Percentiles rank a stretch among this genome's conserved stretches.
Evolutionary conservation across 2,329 filamentous ascomycete species (phyloP).

Genomic region (Fusarium gaditjirri): DNA sequence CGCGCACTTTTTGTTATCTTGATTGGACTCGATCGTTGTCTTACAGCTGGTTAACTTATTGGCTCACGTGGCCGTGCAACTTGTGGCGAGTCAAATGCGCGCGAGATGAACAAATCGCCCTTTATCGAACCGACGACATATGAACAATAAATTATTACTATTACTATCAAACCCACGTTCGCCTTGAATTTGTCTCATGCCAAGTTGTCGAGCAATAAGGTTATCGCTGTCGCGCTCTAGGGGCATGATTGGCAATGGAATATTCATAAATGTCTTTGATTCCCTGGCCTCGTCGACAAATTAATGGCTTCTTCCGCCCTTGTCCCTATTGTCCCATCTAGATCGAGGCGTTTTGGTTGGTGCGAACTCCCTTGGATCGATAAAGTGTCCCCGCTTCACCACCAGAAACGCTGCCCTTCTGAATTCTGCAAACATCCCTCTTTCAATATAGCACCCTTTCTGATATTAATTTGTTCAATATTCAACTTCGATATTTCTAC

Average conservation of each 20-base stretch:
- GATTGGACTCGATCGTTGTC: not conserved
- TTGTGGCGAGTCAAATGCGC: constrained; percentile 1
- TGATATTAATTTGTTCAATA: not conserved
- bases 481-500: constrained; percentile 33
- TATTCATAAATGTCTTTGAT: constrained; percentile 17
- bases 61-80: not conserved
- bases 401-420: constrained; percentile 18
- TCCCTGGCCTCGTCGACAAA: constrained; percentile 6
- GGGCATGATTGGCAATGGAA: constrained; percentile 2
- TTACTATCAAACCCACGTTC: not conserved
- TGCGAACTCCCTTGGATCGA: constrained; percentile 25
- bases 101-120: constrained; percentile 11
- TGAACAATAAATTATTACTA: constrained; percentile 1
- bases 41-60: constrained; percentile 3
- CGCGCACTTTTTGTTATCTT: constrained; percentile 20
- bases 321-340: constrained; percentile 14
- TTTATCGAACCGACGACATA: constrained; percentile 9
- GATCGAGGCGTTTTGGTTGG: constrained; percentile 13
- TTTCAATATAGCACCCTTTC: constrained; percentile 28
- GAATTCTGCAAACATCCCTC: constrained; percentile 3
- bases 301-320: constrained; percentile 31
- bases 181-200: constrained; percentile 3
- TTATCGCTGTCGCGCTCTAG: not conserved
- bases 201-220: not conserved
- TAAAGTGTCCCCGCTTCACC: constrained; percentile 24